These are phyloP conservation scores for Borovskyia barvae DNA, from an alignment of 208 protist genomes.

Conservation along the genomic window DNA sequence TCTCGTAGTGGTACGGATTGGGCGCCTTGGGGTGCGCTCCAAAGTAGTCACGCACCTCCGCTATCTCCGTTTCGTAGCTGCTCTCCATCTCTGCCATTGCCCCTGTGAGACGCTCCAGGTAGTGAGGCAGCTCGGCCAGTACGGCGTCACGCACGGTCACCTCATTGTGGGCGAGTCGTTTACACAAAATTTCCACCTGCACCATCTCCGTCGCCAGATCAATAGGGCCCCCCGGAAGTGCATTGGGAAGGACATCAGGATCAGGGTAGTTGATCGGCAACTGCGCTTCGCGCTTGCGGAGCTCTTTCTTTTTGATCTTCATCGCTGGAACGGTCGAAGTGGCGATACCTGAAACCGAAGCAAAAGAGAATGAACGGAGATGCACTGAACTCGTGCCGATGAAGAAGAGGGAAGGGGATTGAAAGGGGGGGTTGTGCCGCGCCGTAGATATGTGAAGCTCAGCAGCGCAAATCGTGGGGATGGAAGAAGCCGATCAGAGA, in stretches of 20 bases:
- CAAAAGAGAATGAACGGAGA: neutral
- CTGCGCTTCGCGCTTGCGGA: slow-evolving; percentile 77
- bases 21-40: slow-evolving; percentile 34
- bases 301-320: slow-evolving; percentile 91
- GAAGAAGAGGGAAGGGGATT: neutral
- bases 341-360: neutral
- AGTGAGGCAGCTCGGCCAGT: slow-evolving; percentile 65
- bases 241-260: slow-evolving; percentile 45
- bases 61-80: slow-evolving; percentile 37
- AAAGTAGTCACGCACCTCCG: slow-evolving; percentile 38
- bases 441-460: no score
- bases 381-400: slow-evolving; percentile 4
- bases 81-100: slow-evolving; percentile 48
- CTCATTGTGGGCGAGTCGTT: slow-evolving; percentile 83
- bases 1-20: slow-evolving; percentile 62
- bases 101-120: slow-evolving; percentile 48
- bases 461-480: no score
- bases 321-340: slow-evolving; percentile 20
- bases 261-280: slow-evolving; percentile 90
- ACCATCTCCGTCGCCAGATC: slow-evolving; percentile 57
- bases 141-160: slow-evolving; percentile 73
- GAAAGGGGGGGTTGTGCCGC: neutral
- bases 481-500: no score
- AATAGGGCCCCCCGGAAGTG: slow-evolving; percentile 49
- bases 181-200: slow-evolving; percentile 76